phyloP scores from a whole-genome alignment of 2,329 filamentous ascomycete species.

The Pyrenophora teres region DNA sequence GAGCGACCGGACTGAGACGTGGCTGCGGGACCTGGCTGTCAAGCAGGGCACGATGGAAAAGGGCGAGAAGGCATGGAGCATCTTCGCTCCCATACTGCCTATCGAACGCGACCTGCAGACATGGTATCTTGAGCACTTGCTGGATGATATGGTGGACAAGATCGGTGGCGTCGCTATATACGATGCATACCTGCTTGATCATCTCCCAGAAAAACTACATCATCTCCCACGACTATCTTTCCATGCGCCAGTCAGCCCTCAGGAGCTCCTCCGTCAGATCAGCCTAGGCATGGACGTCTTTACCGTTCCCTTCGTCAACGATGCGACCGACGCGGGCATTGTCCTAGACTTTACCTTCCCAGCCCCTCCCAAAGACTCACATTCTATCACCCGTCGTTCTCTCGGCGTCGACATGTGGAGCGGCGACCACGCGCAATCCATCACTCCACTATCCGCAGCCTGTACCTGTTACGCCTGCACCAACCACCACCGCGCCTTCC shows the following conservation, averaged over 20 bases:
- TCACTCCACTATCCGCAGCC: conserved; percentile 62
- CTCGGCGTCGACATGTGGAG: conserved; percentile 83
- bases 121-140: conserved; percentile 76
- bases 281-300: conserved; percentile 79
- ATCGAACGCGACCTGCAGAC: conserved; percentile 75
- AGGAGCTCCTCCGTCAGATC: conserved; percentile 76
- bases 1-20: conserved; percentile 82
- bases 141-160: conserved; percentile 62
- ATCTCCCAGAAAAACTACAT: conserved; percentile 65
- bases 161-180: conserved; percentile 76
- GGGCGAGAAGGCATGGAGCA: conserved; percentile 36
- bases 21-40: conserved; percentile 71
- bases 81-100: conserved; percentile 72
- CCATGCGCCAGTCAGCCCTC: conserved; percentile 70
- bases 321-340: conserved; percentile 80
- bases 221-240: conserved; percentile 76
- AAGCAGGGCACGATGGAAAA: conserved; percentile 43
- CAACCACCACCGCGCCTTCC: conserved; percentile 81
- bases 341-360: conserved; percentile 81
- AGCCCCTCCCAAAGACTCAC: conserved; percentile 27
- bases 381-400: conserved; percentile 25
- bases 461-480: conserved; percentile 86
- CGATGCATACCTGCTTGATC: conserved; percentile 69
- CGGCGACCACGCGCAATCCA: conserved; percentile 60
- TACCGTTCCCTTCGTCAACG: conserved; percentile 74